phyloP scores from a whole-genome alignment of 805 yeast genomes.

The Sporopachydermia lactativora region DNA sequence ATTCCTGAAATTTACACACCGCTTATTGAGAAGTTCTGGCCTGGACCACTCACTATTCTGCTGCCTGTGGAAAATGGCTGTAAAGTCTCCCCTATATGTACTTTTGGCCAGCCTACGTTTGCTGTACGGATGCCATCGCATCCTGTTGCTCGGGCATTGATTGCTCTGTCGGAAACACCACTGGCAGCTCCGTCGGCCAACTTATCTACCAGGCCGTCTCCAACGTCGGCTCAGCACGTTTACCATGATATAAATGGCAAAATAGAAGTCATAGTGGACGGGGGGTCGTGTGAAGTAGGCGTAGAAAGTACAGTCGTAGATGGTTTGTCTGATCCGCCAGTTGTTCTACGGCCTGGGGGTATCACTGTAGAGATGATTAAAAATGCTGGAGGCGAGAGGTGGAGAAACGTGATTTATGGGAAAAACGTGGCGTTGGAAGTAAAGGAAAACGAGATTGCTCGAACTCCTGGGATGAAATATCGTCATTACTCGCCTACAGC shows the following conservation, averaged over 20 bases:
- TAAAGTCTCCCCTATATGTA: conserved; percentile 53
- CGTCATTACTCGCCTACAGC: conserved; percentile 91
- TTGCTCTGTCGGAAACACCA: conserved; percentile 73
- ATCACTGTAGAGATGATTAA: conserved; percentile 65
- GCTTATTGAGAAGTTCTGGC: conserved; percentile 70
- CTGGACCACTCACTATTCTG: conserved; percentile 86
- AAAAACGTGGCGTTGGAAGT: conserved; percentile 26
- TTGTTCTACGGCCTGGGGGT: conserved; percentile 90
- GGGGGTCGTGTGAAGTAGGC: conserved; percentile 81
- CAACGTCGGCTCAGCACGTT: conserved; percentile 82
- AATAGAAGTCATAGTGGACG: conserved; percentile 80
- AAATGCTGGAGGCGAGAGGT: conserved; percentile 46
- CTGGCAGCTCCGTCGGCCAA: conserved; percentile 97
- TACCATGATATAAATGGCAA: conserved; percentile 62
- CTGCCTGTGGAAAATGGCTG: conserved; percentile 37
- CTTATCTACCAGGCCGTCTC: conserved; percentile 90
- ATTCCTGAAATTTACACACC: conserved; percentile 59
- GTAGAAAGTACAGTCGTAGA: conserved; percentile 91
- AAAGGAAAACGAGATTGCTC: conserved; percentile 51
- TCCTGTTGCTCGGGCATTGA: conserved; percentile 82
- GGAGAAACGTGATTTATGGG: conserved; percentile 57
- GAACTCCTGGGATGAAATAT: conserved; percentile 98
- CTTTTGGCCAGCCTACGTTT: conserved; percentile 79
- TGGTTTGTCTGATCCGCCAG: conserved; percentile 75
- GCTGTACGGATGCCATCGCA: conserved; percentile 85